Conservation (phyloP, 176 grass and related monocot species). For the Pontederia paniculata region DNA sequence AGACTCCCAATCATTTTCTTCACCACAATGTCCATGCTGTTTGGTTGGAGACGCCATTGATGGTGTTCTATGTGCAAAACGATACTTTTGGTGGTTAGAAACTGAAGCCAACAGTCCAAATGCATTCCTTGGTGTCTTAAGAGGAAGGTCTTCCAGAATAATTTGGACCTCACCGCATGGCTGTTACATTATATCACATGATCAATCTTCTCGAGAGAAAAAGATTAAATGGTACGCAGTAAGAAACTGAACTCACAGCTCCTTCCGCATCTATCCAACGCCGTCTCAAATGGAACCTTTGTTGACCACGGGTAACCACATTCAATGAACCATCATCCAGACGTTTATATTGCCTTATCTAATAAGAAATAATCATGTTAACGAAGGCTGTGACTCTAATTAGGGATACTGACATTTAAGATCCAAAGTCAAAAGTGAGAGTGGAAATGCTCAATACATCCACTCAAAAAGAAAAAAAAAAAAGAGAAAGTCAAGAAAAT, state of each 20-base stretch:
- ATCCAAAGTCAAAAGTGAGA: no score
- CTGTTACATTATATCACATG: constrained; percentile 28
- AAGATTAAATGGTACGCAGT: not conserved
- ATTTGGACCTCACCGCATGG: constrained; percentile 87
- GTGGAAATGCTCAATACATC: no score
- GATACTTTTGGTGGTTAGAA: constrained; percentile 21
- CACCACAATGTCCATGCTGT: constrained; percentile 28
- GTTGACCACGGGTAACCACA: constrained; percentile 83
- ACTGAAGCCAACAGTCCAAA: constrained; percentile 60
- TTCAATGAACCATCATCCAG: constrained; percentile 64
- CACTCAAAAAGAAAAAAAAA: no score
- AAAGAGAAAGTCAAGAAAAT: no score
- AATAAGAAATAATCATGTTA: constrained; percentile 8
- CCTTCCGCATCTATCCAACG: constrained; percentile 60
- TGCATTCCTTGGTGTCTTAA: constrained; percentile 66
- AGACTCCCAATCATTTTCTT: constrained; percentile 28
- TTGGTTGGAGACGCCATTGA: constrained; percentile 31
- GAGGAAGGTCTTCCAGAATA: constrained; percentile 74
- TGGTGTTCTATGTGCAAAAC: constrained; percentile 21
- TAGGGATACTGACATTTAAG: not conserved
- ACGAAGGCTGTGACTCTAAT: not conserved
- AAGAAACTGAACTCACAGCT: constrained; percentile 43
- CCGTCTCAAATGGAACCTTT: constrained; percentile 54
- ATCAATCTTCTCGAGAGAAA: constrained; percentile 4
- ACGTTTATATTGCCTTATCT: constrained; percentile 71